Evolutionary conservation across 805 yeast genomes (phyloP).

Genomic region (Suhomyces pyralidae): DNA sequence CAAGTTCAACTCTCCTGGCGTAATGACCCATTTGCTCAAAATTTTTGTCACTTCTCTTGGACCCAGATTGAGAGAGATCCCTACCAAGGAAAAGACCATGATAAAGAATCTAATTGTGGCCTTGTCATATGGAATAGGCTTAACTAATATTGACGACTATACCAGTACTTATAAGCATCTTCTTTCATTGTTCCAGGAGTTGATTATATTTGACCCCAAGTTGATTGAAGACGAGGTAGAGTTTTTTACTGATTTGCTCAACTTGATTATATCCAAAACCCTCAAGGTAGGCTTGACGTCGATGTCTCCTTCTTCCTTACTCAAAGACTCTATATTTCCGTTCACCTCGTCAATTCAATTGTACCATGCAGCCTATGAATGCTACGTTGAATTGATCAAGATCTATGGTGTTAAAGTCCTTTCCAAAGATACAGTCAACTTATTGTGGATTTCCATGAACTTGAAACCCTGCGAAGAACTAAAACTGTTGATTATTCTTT

Average conservation of each 20-base stretch:
- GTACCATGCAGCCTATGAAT: slow-evolving; percentile 47
- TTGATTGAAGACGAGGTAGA: slow-evolving; percentile 31
- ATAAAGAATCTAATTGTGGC: slow-evolving; percentile 27
- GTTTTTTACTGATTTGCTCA: slow-evolving; percentile 27
- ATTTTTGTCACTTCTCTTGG: slow-evolving; percentile 36
- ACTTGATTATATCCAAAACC: slow-evolving; percentile 31
- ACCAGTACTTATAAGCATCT: slow-evolving; percentile 21
- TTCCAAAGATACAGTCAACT: slow-evolving; percentile 43
- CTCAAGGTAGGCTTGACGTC: slow-evolving; percentile 34
- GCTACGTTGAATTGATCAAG: slow-evolving; percentile 58
- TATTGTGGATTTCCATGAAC: slow-evolving; percentile 60
- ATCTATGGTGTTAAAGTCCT: slow-evolving; percentile 46
- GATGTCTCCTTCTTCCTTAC: slow-evolving; percentile 37
- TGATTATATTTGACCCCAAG: slow-evolving; percentile 36
- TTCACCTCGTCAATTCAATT: slow-evolving; percentile 40
- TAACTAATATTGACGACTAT: slow-evolving; percentile 24
- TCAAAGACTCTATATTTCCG: slow-evolving; percentile 42
- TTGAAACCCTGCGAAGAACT: slow-evolving; percentile 46
- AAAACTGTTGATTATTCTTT: slow-evolving; percentile 47
- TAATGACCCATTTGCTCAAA: slow-evolving; percentile 24
- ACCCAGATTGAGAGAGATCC: slow-evolving; percentile 30
- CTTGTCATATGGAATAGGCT: slow-evolving; percentile 32
- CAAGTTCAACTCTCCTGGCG: slow-evolving; percentile 27
- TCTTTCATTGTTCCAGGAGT: slow-evolving; percentile 31
- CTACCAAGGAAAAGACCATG: slow-evolving; percentile 15